A percentile compares a stretch with the other conserved stretches of the same genome.
Conservation (phyloP, 371 early-diverging fungal genomes). For the Lichtheimia hyalospora region DNA sequence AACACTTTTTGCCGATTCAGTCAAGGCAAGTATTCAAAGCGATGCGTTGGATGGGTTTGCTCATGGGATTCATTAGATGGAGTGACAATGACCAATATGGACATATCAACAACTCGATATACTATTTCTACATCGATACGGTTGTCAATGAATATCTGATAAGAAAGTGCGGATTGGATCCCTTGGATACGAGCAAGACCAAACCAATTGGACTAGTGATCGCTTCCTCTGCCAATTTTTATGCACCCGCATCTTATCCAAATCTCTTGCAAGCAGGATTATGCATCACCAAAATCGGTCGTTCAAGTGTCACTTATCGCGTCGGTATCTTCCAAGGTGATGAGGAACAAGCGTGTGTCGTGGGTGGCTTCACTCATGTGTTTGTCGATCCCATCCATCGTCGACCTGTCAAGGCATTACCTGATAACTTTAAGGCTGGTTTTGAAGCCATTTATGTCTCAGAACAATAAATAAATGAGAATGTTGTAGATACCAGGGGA, state of each 20-base stretch:
- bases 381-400: constrained; percentile 40
- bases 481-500: too few species aligned
- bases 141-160: constrained; percentile 60
- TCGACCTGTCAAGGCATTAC: constrained; percentile 31
- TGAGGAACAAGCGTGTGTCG: constrained; percentile 31
- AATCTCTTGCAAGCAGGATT: constrained; percentile 55
- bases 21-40: constrained; percentile 24
- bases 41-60: background rate
- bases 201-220: constrained; percentile 59
- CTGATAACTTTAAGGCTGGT: constrained; percentile 24
- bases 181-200: constrained; percentile 25
- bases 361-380: constrained; percentile 50
- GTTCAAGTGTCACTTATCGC: constrained; percentile 58
- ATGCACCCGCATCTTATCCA: constrained; percentile 55
- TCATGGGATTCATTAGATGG: constrained; percentile 30
- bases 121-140: constrained; percentile 63
- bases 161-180: constrained; percentile 46
- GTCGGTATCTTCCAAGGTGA: constrained; percentile 61
- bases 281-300: constrained; percentile 53
- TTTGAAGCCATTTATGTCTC: constrained; percentile 9
- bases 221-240: constrained; percentile 49
- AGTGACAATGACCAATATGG: constrained; percentile 65
- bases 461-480: too few species aligned
- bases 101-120: constrained; percentile 65
- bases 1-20: constrained; percentile 46